Conservation (phyloP, 1,284 basidiomycete genomes). For the Grifola frondosa region DNA sequence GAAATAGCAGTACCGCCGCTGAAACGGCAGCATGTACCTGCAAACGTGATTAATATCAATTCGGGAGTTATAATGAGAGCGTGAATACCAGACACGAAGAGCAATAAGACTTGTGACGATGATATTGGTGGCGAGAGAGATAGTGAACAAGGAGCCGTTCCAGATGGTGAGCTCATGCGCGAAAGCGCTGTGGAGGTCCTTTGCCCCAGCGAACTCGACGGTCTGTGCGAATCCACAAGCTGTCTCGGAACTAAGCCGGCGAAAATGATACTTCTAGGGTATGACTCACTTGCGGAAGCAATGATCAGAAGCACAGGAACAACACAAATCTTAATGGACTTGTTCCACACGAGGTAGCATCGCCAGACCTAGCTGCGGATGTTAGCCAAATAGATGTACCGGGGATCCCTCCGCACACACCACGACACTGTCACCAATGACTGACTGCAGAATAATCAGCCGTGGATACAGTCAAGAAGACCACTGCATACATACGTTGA, state of each 20-base stretch:
- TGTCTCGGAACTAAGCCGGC: slow-evolving; percentile 11
- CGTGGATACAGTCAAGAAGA: not conserved
- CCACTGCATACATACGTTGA: slow-evolving; percentile 27
- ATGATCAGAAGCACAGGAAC: slow-evolving; percentile 33
- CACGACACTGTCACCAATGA: slow-evolving; percentile 38
- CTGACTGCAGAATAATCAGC: slow-evolving; percentile 22
- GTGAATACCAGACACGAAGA: slow-evolving; percentile 33
- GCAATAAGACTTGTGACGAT: slow-evolving; percentile 36
- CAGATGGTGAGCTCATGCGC: slow-evolving; percentile 30
- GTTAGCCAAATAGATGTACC: not conserved
- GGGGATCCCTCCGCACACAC: slow-evolving; percentile 19
- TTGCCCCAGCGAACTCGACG: slow-evolving; percentile 34
- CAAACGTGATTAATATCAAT: not conserved
- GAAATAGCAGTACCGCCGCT: slow-evolving; percentile 22
- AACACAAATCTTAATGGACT: slow-evolving; percentile 33
- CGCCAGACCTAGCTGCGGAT: slow-evolving; percentile 32
- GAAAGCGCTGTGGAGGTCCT: slow-evolving; percentile 36
- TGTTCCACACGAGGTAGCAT: slow-evolving; percentile 39
- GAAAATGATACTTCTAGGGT: not conserved
- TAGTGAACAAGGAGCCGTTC: slow-evolving; percentile 40
- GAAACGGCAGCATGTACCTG: slow-evolving; percentile 32
- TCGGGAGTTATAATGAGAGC: not conserved
- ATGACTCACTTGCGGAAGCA: slow-evolving; percentile 33
- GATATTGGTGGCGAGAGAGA: slow-evolving; percentile 40
- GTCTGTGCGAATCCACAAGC: slow-evolving; percentile 39